Base-by-base conservation (phyloP, 345 rosid genomes). In the Angophora floribunda region DNA sequence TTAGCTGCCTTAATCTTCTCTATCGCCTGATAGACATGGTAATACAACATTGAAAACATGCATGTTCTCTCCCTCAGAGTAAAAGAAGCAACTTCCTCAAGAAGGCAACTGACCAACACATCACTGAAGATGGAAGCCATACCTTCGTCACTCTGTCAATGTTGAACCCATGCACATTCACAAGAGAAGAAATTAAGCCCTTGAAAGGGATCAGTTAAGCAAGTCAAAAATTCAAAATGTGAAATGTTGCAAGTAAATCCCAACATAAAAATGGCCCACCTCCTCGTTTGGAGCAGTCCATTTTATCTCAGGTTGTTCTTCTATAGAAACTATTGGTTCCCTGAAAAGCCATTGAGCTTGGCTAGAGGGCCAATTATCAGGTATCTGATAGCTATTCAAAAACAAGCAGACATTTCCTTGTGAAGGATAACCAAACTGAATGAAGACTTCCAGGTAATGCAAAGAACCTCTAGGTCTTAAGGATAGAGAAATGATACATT, bases 151-250 rank as follows among this genome's bases (percentile, higher is more conserved):
- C 96, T 91, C 98, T 94, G 79, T 95, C 98, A 86, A 92, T 89
- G 88, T 93, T 96, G 94, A 98, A 96, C 88, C 99, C 99, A 92
- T 98, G 97, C 93, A 96, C 99, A 92, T 92, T 95, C 90, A 98
- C 97, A 89, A 98, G 92, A 91, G 95, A 95, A 52, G 93, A 78
- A 52, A 89, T 87, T 55, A 89, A 55, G 28, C 88, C 91, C 89
- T 89, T 82, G 50, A 85, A 89, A 79, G n/a, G n/a, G n/a, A n/a
- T n/a, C n/a, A n/a, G n/a, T n/a, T n/a, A n/a, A n/a, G n/a, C n/a
- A n/a, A n/a, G 41, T 17, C 22, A 47, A 65, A 26, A 53, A 21
- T 21, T 52, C 28, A 89, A 88, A 85, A 85, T 32, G 47, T 70
- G 41, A 70, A 30, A 85, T 22, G 61, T 32, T 87, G 47, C 30